Evolutionary conservation across 2,329 filamentous ascomycete genomes (phyloP).

Genomic region (Colletotrichum abscissum): DNA sequence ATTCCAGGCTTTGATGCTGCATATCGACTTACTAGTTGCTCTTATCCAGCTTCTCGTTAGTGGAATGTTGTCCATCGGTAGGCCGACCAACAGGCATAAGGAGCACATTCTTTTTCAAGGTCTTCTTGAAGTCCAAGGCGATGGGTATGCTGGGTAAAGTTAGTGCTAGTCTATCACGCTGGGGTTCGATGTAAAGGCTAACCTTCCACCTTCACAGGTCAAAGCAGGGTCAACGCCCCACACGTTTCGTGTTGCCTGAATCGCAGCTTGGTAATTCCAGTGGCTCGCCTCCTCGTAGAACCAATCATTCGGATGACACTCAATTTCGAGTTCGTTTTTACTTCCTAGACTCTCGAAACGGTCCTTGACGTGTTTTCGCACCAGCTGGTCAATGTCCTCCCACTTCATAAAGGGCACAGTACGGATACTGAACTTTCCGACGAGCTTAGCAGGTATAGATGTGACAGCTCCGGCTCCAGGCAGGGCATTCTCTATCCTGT

Average conservation of each 20-base stretch:
- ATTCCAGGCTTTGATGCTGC: rapidly evolving
- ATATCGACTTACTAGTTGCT: constrained; percentile 75
- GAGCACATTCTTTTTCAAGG: constrained; percentile 96
- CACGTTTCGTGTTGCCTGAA: constrained; percentile 93
- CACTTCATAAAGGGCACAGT: constrained; percentile 98
- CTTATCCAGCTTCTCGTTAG: constrained; percentile 98
- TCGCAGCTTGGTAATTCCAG: constrained; percentile 97
- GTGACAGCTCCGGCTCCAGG: constrained; percentile 95
- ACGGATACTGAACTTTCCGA: constrained; percentile 97
- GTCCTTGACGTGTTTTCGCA: constrained; percentile 84
- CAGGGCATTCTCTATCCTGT: constrained; percentile 96
- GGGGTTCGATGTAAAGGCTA: constrained; percentile 43
- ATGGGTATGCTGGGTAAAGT: constrained; percentile 80
- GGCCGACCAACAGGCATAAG: constrained; percentile 96
- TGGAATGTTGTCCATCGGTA: constrained; percentile 95
- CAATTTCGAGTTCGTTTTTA: constrained; percentile 90
- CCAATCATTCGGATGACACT: constrained; percentile 95
- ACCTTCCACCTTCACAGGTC: constrained; percentile 94
- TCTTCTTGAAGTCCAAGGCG: constrained; percentile 96
- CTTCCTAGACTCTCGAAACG: constrained; percentile 87
- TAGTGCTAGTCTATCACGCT: not conserved
- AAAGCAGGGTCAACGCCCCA: constrained; percentile 94
- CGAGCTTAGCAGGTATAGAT: constrained; percentile 97
- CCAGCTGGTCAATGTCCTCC: constrained; percentile 84
- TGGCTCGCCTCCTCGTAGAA: constrained; percentile 98